phyloP scores from a whole-genome alignment of 1,284 basidiomycete genomes.

The Schizopora paradoxa region DNA sequence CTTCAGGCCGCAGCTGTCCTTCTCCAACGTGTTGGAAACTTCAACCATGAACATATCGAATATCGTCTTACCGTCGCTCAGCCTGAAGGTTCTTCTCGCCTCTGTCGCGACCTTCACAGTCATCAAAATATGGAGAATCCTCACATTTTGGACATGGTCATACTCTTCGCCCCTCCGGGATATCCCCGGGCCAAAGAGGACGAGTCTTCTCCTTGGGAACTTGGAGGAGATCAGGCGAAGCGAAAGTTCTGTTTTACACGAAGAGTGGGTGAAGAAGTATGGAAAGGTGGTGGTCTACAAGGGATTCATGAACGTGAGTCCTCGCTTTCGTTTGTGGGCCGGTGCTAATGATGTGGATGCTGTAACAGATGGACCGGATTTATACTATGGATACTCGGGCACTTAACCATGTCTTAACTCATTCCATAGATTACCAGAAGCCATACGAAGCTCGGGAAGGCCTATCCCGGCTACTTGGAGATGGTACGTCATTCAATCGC shows the following conservation, averaged over 20 bases:
- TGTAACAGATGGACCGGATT: conserved; percentile 22
- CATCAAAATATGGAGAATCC: conserved; percentile 3
- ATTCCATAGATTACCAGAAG: conserved; percentile 32
- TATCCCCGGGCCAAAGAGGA: conserved; percentile 18
- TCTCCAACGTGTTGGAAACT: too few relatives aligned
- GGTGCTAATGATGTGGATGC: not conserved
- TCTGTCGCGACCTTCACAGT: too few relatives aligned
- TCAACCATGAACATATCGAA: too few relatives aligned
- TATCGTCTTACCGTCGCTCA: too few relatives aligned
- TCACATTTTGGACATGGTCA: not conserved
- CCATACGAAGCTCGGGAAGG: conserved; percentile 20
- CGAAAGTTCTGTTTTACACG: conserved; percentile 7
- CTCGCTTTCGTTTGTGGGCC: not conserved
- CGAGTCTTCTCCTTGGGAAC: conserved; percentile 18
- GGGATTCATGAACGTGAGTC: conserved; percentile 19
- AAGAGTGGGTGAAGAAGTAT: conserved; percentile 23
- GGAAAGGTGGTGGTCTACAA: conserved; percentile 19
- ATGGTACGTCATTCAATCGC: conserved; percentile 22
- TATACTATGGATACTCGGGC: conserved; percentile 33
- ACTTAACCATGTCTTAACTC: conserved; percentile 33
- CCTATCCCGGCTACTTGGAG: conserved; percentile 26
- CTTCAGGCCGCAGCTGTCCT: too few relatives aligned
- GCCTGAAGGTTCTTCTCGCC: too few relatives aligned
- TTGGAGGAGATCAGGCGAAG: conserved; percentile 11
- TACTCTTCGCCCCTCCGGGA: conserved; percentile 19